Evolutionary conservation across 352 stramenopile genomes (phyloP), one percentile per base, ranked within the genome.

Genomic region (Globisporangium heterothallicum): DNA sequence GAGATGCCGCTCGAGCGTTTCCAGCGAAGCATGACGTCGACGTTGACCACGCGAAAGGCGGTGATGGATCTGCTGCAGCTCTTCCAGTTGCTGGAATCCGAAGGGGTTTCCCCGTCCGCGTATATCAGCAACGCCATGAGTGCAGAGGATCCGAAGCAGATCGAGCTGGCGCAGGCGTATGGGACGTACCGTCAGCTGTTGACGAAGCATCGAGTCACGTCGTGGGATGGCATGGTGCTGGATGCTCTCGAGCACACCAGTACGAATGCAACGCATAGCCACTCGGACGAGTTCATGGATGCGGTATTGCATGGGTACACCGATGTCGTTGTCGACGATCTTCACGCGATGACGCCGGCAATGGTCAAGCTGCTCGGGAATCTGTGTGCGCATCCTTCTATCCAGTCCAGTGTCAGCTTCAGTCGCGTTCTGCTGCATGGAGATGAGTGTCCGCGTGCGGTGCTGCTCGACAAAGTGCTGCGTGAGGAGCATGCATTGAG

Each of bases 261-360:
- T 35, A n/a, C 42, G 2, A 67, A 29, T 68, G 58, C 36, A 49
- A 52, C 21, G 21, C 61, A 36, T 24, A 61, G 6, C 43, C 30
- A 8, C 16, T 27, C 42, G 14, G 22, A 48, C 16, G 64, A 72
- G 16, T 88, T 86, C 47, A 61, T 55, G 16, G 55, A 65, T 13
- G 51, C 64, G 6, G 30, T 78, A 12, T 13, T 85, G 36, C 58
- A 48, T 18, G 64, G 67, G 6, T 84, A 73, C 45, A 88, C 74
- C 25, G 75, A 88, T 25, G 56, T 94, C 7, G 64, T 91, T 21
- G 58, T 91, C 21, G 81, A 92, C 34, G 77, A 92, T 35, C 42
- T 90, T 0, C 66, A 92, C 26, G 69, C 58, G 26, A 68, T 91
- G 64, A 87, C 72, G 16, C 78, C 81, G 1, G 77, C 78, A 4